Base-by-base conservation (phyloP, 495 filamentous ascomycete species). In the Xylaria cubensis region DNA sequence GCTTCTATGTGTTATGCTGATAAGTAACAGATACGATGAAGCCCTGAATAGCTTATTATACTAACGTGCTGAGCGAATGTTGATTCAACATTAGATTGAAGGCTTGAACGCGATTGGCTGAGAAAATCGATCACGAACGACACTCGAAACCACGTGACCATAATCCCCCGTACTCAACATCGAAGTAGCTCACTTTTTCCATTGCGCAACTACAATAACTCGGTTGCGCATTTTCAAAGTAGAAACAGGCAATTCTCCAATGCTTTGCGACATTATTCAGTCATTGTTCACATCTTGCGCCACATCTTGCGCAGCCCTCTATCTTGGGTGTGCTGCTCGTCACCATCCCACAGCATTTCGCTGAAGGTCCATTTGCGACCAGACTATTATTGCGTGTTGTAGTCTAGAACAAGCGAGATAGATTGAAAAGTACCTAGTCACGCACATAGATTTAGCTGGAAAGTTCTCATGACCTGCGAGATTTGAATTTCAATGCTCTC, bases 61-160 rank as follows among this genome's bases (percentile, higher is more conserved):
- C 34, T 9, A 29, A 36, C 56, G 41, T 55, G 1, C n/a, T 55
- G 29, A 36, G 42, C 8, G 7, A 39, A 21, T 50, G 1, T 62
- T 32, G 42, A 36, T 4, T 34, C 26, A 6, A 50, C 39, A 3
- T 8, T 13, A 39, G 24, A 9, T 66, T 46, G 24, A 4, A 32
- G n/a, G 21, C 9, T 24, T 34, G 19, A 0, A 53, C 69, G 69
- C 69, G 69, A 56, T 44, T 29, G 48, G n/a, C 2, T 26, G 29
- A 59, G 51, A 48, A 34, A 36, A 12, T 46, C 26, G 12, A 61
- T 72, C 69, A 72, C 69, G 69, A 72, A 64, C 62, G 15, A n/a
- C n/a, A 66, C 69, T 50, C 69, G 69, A 72, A 59, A 65, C 36
- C 69, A 72, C 62, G 69, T 72, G 69, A 72, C 69, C 39, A 36